Base-by-base conservation (phyloP, 805 yeast species). In the Nakazawaea siamensis region DNA sequence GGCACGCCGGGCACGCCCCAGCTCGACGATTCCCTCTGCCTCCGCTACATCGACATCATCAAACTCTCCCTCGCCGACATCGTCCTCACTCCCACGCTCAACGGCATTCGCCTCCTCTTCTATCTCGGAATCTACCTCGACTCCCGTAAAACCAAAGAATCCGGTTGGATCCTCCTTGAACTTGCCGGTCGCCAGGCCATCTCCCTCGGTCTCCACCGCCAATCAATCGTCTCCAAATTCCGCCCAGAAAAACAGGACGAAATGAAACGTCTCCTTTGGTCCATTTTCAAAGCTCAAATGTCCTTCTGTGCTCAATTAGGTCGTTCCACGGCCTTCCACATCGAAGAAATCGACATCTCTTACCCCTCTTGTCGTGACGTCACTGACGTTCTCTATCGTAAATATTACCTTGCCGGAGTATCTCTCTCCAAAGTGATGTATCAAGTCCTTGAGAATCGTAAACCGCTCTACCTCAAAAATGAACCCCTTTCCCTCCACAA, bases 131-230 rank as follows among this genome's bases (percentile, higher is more conserved):
- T 64, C 10, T 64, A 69, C 46, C 41, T 69, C 27, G 66, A 66
- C 29, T 55, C 68, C 30, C 57, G 57, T 18, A 65, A 60, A 42
- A 64, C 64, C 27, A 56, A 73, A 39, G 75, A 69, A 39, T 60
- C 68, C 33, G 68, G 70, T 0, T 70, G 68, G 59, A 62, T 66
- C 41, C 41, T 70, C 30, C 50, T 67, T 48, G 68, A 69, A 28
- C 39, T 66, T 29, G 73, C 74, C 6, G 57, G 66, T 1, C 53
- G 69, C 34, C 75, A 70, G 46, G 60, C 68, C 1, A 56, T 62
- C 19, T 57, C 71, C n/a, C 46, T 69, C n/a, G 75, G 75, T 1
- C 47, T 68, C 3, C 72, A 69, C 44, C 52, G 66, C 34, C 57
- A 53, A 30, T 48, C 60, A 19, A 58, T 59, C 21, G 60, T 57